Evolutionary conservation across 192 early-diverging fungal species (phyloP).

Genomic region (Podila minutissima): DNA sequence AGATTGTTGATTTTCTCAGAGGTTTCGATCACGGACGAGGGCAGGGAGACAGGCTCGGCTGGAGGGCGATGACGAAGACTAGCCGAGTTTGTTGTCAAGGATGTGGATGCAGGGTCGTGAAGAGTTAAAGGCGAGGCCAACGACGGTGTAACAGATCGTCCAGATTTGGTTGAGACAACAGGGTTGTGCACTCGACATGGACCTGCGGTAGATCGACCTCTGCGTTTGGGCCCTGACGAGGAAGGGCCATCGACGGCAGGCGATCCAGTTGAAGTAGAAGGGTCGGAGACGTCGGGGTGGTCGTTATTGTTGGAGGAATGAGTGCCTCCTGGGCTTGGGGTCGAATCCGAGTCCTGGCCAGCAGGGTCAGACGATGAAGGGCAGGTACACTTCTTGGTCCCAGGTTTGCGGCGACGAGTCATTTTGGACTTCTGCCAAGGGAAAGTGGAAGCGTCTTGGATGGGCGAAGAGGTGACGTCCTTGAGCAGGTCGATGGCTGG

Average conservation of each 20-base stretch:
- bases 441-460: conserved; percentile 39
- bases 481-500: conserved; percentile 32
- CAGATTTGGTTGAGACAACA: conserved; percentile 9
- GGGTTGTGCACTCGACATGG: conserved; percentile 43
- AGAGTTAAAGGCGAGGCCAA: not conserved
- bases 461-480: conserved; percentile 15
- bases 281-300: not conserved
- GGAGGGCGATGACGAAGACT: conserved; percentile 45
- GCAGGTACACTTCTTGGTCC: conserved; percentile 31
- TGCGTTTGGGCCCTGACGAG: conserved; percentile 1
- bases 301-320: not conserved
- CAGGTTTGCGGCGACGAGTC: conserved; percentile 30
- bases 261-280: not conserved
- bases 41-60: conserved; percentile 24
- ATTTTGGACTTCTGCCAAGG: conserved; percentile 49
- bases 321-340: not conserved
- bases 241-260: not conserved
- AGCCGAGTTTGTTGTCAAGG: not conserved
- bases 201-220: conserved; percentile 34
- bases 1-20: conserved; percentile 51
- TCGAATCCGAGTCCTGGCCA: conserved; percentile 29
- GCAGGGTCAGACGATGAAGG: conserved; percentile 33
- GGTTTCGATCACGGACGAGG: conserved; percentile 46
- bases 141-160: conserved; percentile 28
- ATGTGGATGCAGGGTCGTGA: not conserved